These are phyloP conservation scores for Plasmopara halstedii DNA, from an alignment of 352 stramenopile species.

Conservation along the genomic window DNA sequence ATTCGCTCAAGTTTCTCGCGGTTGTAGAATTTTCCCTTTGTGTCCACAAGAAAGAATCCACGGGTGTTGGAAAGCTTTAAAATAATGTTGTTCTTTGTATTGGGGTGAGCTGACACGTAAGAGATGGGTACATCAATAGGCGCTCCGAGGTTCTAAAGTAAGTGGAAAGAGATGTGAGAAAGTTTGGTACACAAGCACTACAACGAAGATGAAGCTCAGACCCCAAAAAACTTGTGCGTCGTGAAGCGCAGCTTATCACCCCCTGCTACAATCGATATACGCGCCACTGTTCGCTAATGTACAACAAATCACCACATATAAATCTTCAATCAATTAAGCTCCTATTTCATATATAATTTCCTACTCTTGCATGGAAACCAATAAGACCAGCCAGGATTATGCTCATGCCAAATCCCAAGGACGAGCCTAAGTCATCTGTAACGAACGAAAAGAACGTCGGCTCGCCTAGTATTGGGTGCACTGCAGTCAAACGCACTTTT, in stretches of 20 bases:
- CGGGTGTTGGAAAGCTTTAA: constrained; percentile 67
- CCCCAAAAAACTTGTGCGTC: constrained; percentile 85
- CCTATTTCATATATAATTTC: neutral
- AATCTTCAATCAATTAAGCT: neutral
- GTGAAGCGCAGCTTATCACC: constrained; percentile 80
- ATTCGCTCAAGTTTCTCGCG: constrained; percentile 81
- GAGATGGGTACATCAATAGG: constrained; percentile 62
- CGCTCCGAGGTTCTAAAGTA: constrained; percentile 41
- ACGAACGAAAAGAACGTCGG: constrained; percentile 78
- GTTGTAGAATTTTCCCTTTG: constrained; percentile 79
- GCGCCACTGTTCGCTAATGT: constrained; percentile 56
- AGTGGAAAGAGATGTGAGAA: neutral
- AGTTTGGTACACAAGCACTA: neutral
- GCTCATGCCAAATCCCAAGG: constrained; percentile 74
- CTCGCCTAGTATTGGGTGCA: constrained; percentile 55
- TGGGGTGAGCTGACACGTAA: constrained; percentile 66
- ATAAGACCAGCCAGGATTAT: constrained; percentile 71
- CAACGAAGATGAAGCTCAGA: constrained; percentile 14
- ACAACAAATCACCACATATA: neutral
- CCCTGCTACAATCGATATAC: constrained; percentile 67
- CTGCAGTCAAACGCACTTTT: constrained; percentile 10
- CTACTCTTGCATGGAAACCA: constrained; percentile 74
- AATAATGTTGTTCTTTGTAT: constrained; percentile 84
- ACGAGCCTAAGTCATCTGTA: constrained; percentile 71
- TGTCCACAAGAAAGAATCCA: constrained; percentile 77